A percentile compares a stretch with the other conserved stretches of the same genome.
These are phyloP conservation scores for Neocatenulostroma microsporum DNA, from an alignment of 2,329 filamentous ascomycete species.

Conservation along the genomic window DNA sequence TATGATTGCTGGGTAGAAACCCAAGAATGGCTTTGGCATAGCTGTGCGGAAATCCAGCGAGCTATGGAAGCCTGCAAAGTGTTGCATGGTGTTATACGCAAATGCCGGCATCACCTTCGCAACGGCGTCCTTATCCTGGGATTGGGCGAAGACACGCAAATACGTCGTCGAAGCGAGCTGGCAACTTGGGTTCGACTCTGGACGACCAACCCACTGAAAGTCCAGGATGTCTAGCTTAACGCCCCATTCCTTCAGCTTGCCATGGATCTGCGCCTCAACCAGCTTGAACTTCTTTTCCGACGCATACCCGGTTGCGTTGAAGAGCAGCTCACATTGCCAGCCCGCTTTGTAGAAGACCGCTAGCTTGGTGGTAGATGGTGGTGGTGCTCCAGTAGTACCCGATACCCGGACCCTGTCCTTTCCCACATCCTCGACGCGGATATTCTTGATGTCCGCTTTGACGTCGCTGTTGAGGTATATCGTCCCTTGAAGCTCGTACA, in stretches of 20 bases:
- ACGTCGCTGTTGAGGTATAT: slow-evolving; percentile 52
- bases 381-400: slow-evolving; percentile 37
- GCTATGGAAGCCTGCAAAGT: slow-evolving; percentile 21
- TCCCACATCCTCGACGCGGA: slow-evolving; percentile 44
- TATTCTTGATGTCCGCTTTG: slow-evolving; percentile 42
- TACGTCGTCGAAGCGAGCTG: slow-evolving; percentile 38
- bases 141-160: slow-evolving; percentile 33
- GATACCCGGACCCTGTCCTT: slow-evolving; percentile 42
- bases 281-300: slow-evolving; percentile 39
- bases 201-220: slow-evolving; percentile 23
- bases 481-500: slow-evolving; percentile 49
- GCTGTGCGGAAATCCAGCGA: slow-evolving; percentile 20
- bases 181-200: slow-evolving; percentile 29
- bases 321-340: slow-evolving; percentile 37
- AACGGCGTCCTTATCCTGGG: slow-evolving; percentile 17
- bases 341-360: slow-evolving; percentile 28
- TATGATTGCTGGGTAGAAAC: slow-evolving; percentile 20
- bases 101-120: slow-evolving; percentile 16
- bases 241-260: slow-evolving; percentile 24
- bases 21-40: slow-evolving; percentile 19
- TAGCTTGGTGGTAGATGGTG: slow-evolving; percentile 44
- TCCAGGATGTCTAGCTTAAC: slow-evolving; percentile 20
- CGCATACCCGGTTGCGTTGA: slow-evolving; percentile 38
- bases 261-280: slow-evolving; percentile 37
- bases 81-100: slow-evolving; percentile 20